Evolutionary conservation across 192 early-diverging fungal species (phyloP), one percentile per base, ranked within the genome.

Genomic region (Coemansia sp.): DNA sequence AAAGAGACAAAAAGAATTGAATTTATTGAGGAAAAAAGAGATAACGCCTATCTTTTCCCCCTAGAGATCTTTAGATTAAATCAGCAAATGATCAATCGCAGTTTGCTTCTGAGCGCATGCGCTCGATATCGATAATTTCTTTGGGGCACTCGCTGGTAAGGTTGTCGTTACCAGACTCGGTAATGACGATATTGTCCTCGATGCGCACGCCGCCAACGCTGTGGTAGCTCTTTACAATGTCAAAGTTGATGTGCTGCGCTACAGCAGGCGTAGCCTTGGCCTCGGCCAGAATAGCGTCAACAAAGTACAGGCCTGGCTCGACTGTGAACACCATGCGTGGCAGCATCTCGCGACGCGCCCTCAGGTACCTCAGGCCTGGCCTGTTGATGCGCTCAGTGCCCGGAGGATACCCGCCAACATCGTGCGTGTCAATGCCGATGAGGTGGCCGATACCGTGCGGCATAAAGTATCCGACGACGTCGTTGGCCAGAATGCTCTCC

Each of bases 291-390:
- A 95, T 85, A 3, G 85, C 87, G 63, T 93, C 90, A 49, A 93
- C 91, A 84, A 98, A 98, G 74, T 98, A 98, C 70, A 92, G 82
- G 3, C 96, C 96, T 18, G 96, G 96, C 77, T 98, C 96, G 24
- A 95, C 92, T 1, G 96, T 98, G 40, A 97, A 86, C 35, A 89
- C 90, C 93, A 95, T 94, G 22, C 91, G 91, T 15, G 87, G 81
- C 39, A 86, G 80, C 62, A 98, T 82, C 50, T 77, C 71, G 49
- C 94, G 87, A 11, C 92, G 84, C 73, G 92, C 84, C n/a, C 93
- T 86, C 58, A 94, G 80, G 64, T 91, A 87, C 50, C 90, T 84
- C 56, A 92, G 77, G 0, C 91, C 91, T 5, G 92, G 90, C 16
- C 76, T 86, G 37, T 84, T 70, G 68, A 94, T 88, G 41, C 93